Base-by-base conservation (phyloP, 2,329 filamentous ascomycete species). In the Colletotrichum navitas region DNA sequence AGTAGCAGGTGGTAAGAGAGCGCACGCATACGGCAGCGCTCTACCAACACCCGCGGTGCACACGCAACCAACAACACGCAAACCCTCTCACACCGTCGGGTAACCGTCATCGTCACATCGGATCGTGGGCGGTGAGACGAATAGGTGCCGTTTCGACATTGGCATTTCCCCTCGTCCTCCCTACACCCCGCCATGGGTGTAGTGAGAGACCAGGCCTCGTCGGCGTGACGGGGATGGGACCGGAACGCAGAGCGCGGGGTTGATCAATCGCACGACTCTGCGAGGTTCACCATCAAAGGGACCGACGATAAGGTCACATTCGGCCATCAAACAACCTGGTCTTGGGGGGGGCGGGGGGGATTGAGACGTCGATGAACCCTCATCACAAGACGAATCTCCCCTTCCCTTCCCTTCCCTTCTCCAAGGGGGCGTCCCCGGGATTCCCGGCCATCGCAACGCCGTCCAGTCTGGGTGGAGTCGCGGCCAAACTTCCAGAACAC, bases 381-480 rank as follows among this genome's bases (percentile, higher is more conserved):
- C 41, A 21, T 6, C 41, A 21, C 18, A 45, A 21, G 3, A 45
- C 6, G 10, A 29, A 24, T 39, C 29, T 55, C 34, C 41, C 47
- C 29, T 34, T 26, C 29, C n/a, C 24, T 43, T 36, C 16, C 16
- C 18, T 11, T n/a, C 7, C 11, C n/a, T n/a, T n/a, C n/a, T n/a
- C n/a, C n/a, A n/a, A 34, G 16, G 26, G 34, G 66, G 66, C 47
- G 8, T n/a, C 47, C 51, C 61, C 29, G 59, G 55, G 63, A 61
- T 49, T n/a, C 7, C 45, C 55, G 47, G 18, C 18, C 63, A 34
- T n/a, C 3, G 34, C 14, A 54, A 39, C 36, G 36, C 11, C 41
- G 21, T n/a, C 5, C 21, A 12, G 5, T 3, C 3, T 7, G 24
- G 18, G 47, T 51, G 47, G 47, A 29, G 47, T 14, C 47, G 2